Conservation (phyloP, 2,329 filamentous ascomycete species). For the Colletotrichum lini region DNA sequence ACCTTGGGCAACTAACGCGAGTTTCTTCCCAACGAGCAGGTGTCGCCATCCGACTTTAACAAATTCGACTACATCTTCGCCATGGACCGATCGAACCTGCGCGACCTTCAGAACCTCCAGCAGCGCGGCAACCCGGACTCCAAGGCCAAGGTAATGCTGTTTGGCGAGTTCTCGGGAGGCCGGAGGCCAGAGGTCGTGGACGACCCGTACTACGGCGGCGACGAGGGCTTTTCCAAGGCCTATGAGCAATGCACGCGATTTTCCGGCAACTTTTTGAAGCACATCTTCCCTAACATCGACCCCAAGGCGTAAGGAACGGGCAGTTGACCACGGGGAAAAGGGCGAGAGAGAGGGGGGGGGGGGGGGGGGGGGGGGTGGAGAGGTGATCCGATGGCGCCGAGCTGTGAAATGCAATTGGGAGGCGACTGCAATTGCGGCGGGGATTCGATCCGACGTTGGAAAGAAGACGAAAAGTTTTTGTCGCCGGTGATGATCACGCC, state of each 20-base stretch:
- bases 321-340: not conserved
- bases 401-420: not conserved
- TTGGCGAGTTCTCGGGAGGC: slow-evolving; percentile 84
- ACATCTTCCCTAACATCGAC: slow-evolving; percentile 62
- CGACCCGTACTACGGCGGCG: slow-evolving; percentile 95
- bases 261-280: slow-evolving; percentile 80
- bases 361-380: not conserved
- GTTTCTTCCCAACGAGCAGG: slow-evolving; percentile 51
- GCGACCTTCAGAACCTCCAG: slow-evolving; percentile 75
- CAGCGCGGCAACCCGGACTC: slow-evolving; percentile 69
- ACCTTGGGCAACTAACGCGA: slow-evolving; percentile 5
- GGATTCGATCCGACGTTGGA: not conserved
- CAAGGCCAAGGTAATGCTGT: slow-evolving; percentile 81
- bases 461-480: not conserved
- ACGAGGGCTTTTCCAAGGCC: slow-evolving; percentile 85
- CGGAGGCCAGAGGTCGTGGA: slow-evolving; percentile 77
- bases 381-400: not conserved
- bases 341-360: not conserved
- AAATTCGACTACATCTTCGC: slow-evolving; percentile 94
- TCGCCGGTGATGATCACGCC: slow-evolving; percentile 2
- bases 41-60: slow-evolving; percentile 79
- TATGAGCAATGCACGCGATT: slow-evolving; percentile 88
- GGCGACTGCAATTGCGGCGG: not conserved
- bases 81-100: slow-evolving; percentile 90
- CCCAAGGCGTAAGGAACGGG: slow-evolving; percentile 22